Evolutionary conservation across 2,329 filamentous ascomycete genomes (phyloP).

Genomic region (Penicillium sp.): DNA sequence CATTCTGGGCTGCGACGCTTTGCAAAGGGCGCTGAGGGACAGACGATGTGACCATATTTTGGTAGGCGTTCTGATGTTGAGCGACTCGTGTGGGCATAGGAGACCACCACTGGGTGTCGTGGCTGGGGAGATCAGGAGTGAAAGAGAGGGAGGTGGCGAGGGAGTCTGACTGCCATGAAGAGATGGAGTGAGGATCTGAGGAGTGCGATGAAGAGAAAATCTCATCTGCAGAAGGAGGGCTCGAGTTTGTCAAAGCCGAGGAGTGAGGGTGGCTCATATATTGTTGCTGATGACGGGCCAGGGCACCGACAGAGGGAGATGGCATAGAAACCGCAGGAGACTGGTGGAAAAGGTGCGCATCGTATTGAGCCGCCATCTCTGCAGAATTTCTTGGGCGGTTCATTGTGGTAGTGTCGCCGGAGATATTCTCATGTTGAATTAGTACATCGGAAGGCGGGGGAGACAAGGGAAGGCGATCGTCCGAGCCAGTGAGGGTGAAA

Average conservation of each 20-base stretch:
- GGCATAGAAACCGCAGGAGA: slow-evolving; percentile 41
- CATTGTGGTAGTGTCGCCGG: slow-evolving; percentile 37
- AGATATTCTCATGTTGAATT: slow-evolving; percentile 44
- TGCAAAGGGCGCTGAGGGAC: slow-evolving; percentile 39
- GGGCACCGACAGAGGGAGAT: slow-evolving; percentile 35
- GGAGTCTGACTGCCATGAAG: slow-evolving; percentile 48
- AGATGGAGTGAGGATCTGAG: slow-evolving; percentile 43
- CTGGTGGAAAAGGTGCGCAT: slow-evolving; percentile 38
- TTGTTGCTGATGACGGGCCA: slow-evolving; percentile 38
- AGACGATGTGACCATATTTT: slow-evolving; percentile 40
- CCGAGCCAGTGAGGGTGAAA: slow-evolving; percentile 54
- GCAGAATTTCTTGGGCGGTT: slow-evolving; percentile 35
- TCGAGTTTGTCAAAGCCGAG: slow-evolving; percentile 37
- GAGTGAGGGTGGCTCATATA: slow-evolving; percentile 39
- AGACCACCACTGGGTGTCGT: slow-evolving; percentile 49
- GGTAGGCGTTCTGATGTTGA: slow-evolving; percentile 43
- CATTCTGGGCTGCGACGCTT: slow-evolving; percentile 34
- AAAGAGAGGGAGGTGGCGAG: slow-evolving; percentile 44
- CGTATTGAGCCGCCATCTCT: slow-evolving; percentile 40
- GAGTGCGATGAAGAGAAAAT: slow-evolving; percentile 46
- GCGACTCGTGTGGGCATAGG: slow-evolving; percentile 40
- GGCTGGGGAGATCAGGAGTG: slow-evolving; percentile 43
- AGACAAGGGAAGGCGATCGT: slow-evolving; percentile 49
- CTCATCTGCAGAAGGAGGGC: slow-evolving; percentile 44
- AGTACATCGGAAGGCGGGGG: slow-evolving; percentile 51